Percentiles rank a stretch among this genome's conserved stretches.
These are phyloP conservation scores for Lyophyllum semitale DNA, from an alignment of 768 basidiomycete species.

Conservation along the genomic window DNA sequence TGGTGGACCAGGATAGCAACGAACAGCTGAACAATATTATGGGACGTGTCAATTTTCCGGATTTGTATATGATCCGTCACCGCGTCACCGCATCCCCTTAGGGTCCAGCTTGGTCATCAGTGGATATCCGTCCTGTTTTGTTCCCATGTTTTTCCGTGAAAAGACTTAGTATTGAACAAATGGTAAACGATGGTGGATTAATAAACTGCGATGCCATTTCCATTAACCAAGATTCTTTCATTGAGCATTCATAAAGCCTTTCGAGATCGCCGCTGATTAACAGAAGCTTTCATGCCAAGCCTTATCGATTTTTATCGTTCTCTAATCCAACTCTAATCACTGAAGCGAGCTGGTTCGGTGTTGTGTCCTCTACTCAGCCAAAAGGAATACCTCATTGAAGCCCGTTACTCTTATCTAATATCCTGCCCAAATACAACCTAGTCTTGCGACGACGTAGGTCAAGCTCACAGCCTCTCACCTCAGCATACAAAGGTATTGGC, in stretches of 20 bases:
- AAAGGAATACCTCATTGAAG: neutral
- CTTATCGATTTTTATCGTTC: too few relatives aligned
- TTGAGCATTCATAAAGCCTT: too few relatives aligned
- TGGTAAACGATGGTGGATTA: too few relatives aligned
- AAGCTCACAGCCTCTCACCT: neutral
- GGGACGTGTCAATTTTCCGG: conserved; percentile 1
- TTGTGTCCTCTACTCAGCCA: too few relatives aligned
- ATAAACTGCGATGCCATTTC: too few relatives aligned
- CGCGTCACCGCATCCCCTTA: neutral
- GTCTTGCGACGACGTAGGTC: neutral
- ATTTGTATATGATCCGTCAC: conserved; percentile 1
- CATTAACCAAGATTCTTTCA: too few relatives aligned
- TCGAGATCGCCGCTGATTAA: too few relatives aligned
- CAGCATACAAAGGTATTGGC: neutral
- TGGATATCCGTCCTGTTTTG: neutral
- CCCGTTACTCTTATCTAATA: neutral
- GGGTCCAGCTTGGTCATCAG: neutral
- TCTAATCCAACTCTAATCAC: too few relatives aligned
- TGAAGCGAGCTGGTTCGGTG: too few relatives aligned
- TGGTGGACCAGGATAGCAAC: conserved; percentile 18
- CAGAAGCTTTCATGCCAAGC: too few relatives aligned
- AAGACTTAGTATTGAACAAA: neutral
- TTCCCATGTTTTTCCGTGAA: conserved; percentile 9
- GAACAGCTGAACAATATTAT: conserved; percentile 12
- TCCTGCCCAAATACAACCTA: neutral